These are phyloP conservation scores for Obba rivulosa DNA, from an alignment of 768 basidiomycete species.

Conservation along the genomic window DNA sequence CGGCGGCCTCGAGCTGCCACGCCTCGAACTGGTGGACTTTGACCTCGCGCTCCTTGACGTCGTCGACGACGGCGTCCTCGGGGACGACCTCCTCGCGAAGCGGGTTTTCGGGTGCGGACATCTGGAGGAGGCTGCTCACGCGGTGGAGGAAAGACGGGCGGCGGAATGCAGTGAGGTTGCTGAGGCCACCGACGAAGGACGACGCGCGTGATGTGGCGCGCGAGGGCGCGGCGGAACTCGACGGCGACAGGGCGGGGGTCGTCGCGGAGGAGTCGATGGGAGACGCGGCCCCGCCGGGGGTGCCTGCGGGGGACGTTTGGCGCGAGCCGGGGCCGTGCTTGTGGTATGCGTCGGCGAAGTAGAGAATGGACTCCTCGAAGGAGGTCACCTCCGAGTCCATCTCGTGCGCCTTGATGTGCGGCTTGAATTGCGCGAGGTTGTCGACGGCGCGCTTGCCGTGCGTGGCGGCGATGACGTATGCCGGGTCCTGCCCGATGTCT, in stretches of 20 bases:
- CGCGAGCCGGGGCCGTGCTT: slow-evolving; percentile 35
- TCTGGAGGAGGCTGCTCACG: slow-evolving; percentile 35
- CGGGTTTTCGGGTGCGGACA: slow-evolving; percentile 27
- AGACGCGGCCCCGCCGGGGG: slow-evolving; percentile 4
- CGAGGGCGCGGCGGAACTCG: slow-evolving; percentile 36
- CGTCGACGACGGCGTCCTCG: slow-evolving; percentile 3
- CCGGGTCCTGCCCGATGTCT: slow-evolving; percentile 64
- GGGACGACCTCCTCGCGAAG: slow-evolving; percentile 22
- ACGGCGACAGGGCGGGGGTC: slow-evolving; percentile 40
- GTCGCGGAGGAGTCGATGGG: slow-evolving; percentile 26
- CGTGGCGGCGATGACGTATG: slow-evolving; percentile 66
- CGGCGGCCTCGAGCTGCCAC: slow-evolving; percentile 52
- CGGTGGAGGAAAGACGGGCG: slow-evolving; percentile 44
- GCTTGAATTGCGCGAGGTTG: slow-evolving; percentile 61
- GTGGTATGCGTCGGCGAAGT: slow-evolving; percentile 56
- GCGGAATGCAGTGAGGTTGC: slow-evolving; percentile 26
- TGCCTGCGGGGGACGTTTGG: slow-evolving; percentile 17
- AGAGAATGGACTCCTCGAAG: slow-evolving; percentile 64
- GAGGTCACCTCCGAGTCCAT: slow-evolving; percentile 53
- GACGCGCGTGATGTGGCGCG: slow-evolving; percentile 39
- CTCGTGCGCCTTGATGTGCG: slow-evolving; percentile 46
- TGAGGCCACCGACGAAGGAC: slow-evolving; percentile 29
- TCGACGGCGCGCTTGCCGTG: slow-evolving; percentile 76
- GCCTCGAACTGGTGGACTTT: slow-evolving; percentile 35
- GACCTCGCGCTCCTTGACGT: slow-evolving; percentile 16